Percentiles rank a stretch among this genome's conserved stretches.
Conservation (phyloP, 2,329 filamentous ascomycete genomes). For the Fusarium lyarnte region DNA sequence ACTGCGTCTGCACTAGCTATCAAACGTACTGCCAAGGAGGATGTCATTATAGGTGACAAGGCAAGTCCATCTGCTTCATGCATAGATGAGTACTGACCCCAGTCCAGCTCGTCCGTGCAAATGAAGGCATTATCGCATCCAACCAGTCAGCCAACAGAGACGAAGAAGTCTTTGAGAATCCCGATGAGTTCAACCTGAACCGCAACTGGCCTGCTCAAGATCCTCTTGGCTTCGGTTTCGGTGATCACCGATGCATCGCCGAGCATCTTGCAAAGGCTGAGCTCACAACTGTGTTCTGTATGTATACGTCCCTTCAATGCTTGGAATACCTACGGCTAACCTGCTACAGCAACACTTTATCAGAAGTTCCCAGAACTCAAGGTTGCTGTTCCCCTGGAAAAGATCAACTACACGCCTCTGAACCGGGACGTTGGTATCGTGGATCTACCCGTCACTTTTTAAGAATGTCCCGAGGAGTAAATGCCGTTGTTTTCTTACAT, state of each 20-base stretch:
- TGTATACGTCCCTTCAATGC: accelerated
- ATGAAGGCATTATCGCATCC: conserved; percentile 58
- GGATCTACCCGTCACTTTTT: conserved; percentile 16
- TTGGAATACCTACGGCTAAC: accelerated
- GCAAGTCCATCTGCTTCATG: conserved; percentile 20
- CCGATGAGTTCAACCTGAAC: conserved; percentile 57
- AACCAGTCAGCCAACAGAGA: conserved; percentile 60
- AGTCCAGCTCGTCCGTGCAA: conserved; percentile 50
- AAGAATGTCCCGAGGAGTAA: neutral
- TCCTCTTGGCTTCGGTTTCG: conserved; percentile 57
- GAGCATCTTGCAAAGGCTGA: conserved; percentile 52
- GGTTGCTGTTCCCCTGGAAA: conserved; percentile 3
- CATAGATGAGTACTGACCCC: neutral
- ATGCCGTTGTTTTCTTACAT: neutral
- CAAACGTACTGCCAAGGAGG: conserved; percentile 58
- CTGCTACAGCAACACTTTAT: neutral
- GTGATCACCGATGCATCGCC: conserved; percentile 57
- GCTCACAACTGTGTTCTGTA: conserved; percentile 16
- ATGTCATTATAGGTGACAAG: conserved; percentile 56
- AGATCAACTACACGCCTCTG: conserved; percentile 24
- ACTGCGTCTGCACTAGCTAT: conserved; percentile 59
- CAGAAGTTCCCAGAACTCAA: conserved; percentile 9
- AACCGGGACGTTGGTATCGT: conserved; percentile 17
- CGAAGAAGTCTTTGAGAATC: conserved; percentile 53
- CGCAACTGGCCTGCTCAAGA: conserved; percentile 45